A percentile compares a stretch with the other conserved stretches of the same genome.
phyloP scores from a whole-genome alignment of 306 rosid species.

The Quercus variabilis region DNA sequence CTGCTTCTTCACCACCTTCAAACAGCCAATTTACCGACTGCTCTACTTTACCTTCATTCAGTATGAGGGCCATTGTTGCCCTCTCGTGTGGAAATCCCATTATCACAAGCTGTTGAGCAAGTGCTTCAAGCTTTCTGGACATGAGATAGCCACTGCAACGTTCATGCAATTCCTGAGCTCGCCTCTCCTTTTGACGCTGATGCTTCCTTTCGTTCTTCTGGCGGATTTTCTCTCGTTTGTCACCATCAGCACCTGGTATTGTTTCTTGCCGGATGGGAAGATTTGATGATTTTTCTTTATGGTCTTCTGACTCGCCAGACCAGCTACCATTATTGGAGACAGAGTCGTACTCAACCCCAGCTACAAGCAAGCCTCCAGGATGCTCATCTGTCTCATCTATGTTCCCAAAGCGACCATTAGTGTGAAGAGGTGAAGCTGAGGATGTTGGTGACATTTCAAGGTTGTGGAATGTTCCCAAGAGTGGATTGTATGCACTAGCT shows the following conservation, averaged over 20 bases:
- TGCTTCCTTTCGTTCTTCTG: constrained; percentile 94
- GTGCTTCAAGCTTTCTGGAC: constrained; percentile 92
- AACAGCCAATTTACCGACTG: constrained; percentile 84
- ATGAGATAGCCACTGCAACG: constrained; percentile 80
- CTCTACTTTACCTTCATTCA: constrained; percentile 89
- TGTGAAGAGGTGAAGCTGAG: constrained; percentile 52
- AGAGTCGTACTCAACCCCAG: constrained; percentile 82
- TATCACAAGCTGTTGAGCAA: constrained; percentile 80
- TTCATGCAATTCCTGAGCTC: constrained; percentile 95
- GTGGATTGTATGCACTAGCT: constrained; percentile 90
- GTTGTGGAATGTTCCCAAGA: constrained; percentile 82
- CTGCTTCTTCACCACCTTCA: constrained; percentile 70
- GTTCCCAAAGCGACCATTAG: constrained; percentile 80
- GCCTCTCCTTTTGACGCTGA: constrained; percentile 96
- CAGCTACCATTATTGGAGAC: constrained; percentile 96
- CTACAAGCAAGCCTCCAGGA: constrained; percentile 50
- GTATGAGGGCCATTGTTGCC: constrained; percentile 83
- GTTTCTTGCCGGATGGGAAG: constrained; percentile 49
- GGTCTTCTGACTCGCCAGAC: constrained; percentile 98
- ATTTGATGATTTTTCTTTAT: constrained; percentile 68
- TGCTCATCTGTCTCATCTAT: constrained; percentile 93
- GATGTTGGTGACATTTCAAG: constrained; percentile 56
- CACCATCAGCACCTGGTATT: constrained; percentile 92
- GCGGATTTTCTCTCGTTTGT: constrained; percentile 91
- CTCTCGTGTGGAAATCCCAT: constrained; percentile 93